Conservation (phyloP, 225 moss, liverwort and hornwort species). For the Physcomitrium patens region DNA sequence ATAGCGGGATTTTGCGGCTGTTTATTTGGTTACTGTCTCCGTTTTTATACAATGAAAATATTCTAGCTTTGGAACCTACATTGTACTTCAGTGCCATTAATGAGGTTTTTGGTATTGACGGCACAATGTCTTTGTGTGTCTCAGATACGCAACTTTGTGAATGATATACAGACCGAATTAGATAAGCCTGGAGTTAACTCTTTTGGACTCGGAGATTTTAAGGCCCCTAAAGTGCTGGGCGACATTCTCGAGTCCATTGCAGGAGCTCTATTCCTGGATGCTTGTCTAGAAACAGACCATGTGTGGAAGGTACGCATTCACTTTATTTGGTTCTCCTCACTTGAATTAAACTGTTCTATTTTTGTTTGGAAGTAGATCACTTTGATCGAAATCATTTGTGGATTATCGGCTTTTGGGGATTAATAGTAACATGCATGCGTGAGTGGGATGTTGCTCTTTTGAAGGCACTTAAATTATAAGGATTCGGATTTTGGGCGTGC, state of each 20-base stretch:
- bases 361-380: slow-evolving; percentile 2
- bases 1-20: too few species aligned
- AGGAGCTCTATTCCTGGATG: slow-evolving; percentile 91
- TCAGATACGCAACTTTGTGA: slow-evolving; percentile 98
- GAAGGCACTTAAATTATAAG: background rate
- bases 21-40: too few species aligned
- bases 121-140: slow-evolving; percentile 26
- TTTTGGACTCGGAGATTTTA: slow-evolving; percentile 98
- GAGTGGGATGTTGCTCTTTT: slow-evolving; percentile 13
- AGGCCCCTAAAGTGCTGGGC: slow-evolving; percentile 98
- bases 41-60: too few species aligned
- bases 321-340: slow-evolving; percentile 2
- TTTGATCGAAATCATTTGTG: background rate
- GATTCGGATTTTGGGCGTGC: too few species aligned
- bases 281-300: slow-evolving; percentile 73
- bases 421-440: slow-evolving; percentile 4
- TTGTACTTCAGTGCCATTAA: background rate
- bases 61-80: background rate
- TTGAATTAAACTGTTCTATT: background rate
- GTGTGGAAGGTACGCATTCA: slow-evolving; percentile 81
- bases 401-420: slow-evolving; percentile 18
- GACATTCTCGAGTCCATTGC: slow-evolving; percentile 98
- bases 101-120: slow-evolving; percentile 16
- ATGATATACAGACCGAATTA: slow-evolving; percentile 94
- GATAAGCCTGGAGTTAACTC: slow-evolving; percentile 99